Conservation (phyloP, 2,329 filamentous ascomycete genomes). For the Colletotrichum costaricense region DNA sequence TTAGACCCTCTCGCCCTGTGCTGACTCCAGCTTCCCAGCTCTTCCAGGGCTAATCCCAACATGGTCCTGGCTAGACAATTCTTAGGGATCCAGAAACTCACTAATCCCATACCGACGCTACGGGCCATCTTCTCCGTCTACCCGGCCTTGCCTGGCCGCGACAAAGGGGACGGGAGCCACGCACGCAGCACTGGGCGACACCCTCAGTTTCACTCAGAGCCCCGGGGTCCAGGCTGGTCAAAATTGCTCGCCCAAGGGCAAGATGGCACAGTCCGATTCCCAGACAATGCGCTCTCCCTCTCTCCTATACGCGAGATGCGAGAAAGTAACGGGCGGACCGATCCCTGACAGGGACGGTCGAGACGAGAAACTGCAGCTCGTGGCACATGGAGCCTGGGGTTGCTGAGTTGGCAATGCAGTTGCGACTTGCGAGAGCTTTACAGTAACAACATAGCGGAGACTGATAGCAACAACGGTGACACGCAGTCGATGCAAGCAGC, state of each 20-base stretch:
- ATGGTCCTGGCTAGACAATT: slow-evolving; percentile 23
- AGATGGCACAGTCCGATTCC: not conserved
- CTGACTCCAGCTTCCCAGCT: slow-evolving; percentile 10
- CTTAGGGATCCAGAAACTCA: slow-evolving; percentile 4
- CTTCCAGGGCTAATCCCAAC: slow-evolving; percentile 11
- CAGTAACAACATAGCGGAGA: not conserved
- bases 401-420: slow-evolving; percentile 21
- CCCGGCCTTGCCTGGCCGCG: not conserved
- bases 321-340: not conserved
- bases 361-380: not conserved
- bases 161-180: slow-evolving; percentile 25
- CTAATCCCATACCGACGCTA: not conserved
- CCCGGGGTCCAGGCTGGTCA: not conserved
- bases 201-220: slow-evolving; percentile 14
- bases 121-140: slow-evolving; percentile 20
- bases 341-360: not conserved
- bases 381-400: not conserved
- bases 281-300: not conserved
- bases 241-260: not conserved
- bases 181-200: slow-evolving; percentile 21
- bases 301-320: not conserved
- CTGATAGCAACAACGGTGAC: not conserved
- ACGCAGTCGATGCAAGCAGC: slow-evolving; percentile 6
- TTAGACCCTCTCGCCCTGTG: not conserved
- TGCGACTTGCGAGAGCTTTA: not conserved